Evolutionary conservation across 208 protist genomes (phyloP).

Genomic region (Polymyxa betae): DNA sequence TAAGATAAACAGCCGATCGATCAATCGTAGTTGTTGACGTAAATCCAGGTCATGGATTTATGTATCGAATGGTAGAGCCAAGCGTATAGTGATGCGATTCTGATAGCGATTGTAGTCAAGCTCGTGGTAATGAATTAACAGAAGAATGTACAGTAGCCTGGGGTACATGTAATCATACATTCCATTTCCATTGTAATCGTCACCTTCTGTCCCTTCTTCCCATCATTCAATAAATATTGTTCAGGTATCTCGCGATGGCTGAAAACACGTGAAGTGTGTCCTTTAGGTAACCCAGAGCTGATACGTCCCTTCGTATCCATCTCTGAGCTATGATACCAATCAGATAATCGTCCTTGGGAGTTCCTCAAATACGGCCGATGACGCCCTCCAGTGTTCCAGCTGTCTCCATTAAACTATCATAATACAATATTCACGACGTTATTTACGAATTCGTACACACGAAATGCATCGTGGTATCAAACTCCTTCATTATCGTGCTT

Average conservation of each 20-base stretch:
- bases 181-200: slow-evolving; percentile 50
- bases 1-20: neutral
- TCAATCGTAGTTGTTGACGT: neutral
- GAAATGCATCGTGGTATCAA: no score
- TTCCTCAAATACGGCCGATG: slow-evolving; percentile 44
- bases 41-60: slow-evolving; percentile 36
- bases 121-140: neutral
- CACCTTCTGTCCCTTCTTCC: neutral
- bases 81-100: neutral
- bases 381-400: no score
- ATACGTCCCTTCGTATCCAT: neutral
- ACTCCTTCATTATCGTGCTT: no score
- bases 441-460: no score
- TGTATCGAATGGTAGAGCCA: slow-evolving; percentile 46
- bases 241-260: slow-evolving; percentile 40
- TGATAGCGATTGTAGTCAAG: neutral
- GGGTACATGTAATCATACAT: slow-evolving; percentile 43
- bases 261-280: slow-evolving; percentile 32
- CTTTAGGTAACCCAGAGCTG: slow-evolving; percentile 29
- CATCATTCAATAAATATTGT: neutral
- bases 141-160: slow-evolving; percentile 47
- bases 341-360: slow-evolving; percentile 50
- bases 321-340: neutral
- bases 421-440: no score
- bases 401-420: no score